Evolutionary conservation across 2,329 filamentous ascomycete genomes (phyloP).

Genomic region (Talaromyces sp.): DNA sequence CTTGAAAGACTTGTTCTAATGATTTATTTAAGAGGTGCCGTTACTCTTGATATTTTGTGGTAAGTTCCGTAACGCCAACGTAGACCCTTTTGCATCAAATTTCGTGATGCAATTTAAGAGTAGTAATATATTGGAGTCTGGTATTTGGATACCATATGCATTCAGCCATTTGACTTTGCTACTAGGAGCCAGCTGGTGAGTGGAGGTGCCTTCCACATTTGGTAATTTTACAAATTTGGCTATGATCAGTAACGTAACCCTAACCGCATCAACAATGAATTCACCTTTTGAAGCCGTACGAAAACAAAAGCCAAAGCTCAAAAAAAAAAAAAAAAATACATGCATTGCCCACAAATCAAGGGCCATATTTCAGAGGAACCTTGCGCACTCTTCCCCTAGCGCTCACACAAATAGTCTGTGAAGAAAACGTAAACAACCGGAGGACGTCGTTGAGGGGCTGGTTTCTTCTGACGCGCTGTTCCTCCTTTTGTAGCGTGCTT

Average conservation of each 20-base stretch:
- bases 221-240: not conserved
- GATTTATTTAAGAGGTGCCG: not conserved
- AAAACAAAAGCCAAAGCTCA: not conserved
- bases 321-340: not conserved
- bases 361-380: not conserved
- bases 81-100: not conserved
- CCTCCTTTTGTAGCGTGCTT: not conserved
- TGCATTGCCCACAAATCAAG: not conserved
- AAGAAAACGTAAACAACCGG: not conserved
- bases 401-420: not conserved
- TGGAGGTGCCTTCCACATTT: not conserved
- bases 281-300: not conserved
- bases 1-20: slow-evolving; percentile 3
- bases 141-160: not conserved
- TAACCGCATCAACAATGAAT: not conserved
- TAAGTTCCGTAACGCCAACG: not conserved
- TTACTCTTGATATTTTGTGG: not conserved
- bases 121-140: not conserved
- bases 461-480: not conserved
- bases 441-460: not conserved
- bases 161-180: not conserved
- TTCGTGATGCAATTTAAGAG: not conserved
- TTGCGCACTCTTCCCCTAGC: not conserved
- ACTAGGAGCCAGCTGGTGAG: not conserved
- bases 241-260: not conserved